Base-by-base conservation (phyloP, 2,329 filamentous ascomycete species). In the Ciborinia camelliae region DNA sequence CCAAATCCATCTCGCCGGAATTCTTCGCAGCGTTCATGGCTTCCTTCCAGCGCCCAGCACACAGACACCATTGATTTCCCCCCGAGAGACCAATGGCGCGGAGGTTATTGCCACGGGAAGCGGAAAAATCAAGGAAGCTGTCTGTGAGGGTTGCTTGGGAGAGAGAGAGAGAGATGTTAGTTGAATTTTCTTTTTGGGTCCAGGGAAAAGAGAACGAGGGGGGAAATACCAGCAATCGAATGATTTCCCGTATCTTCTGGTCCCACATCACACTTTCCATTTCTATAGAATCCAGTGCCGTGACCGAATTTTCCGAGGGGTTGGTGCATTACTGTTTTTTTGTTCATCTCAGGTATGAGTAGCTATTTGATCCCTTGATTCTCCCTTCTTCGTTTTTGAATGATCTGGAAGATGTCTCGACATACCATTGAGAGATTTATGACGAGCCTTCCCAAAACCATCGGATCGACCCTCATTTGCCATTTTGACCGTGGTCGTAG, bases 31-130 rank as follows among this genome's bases (percentile, higher is more conserved):
- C 61, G 5, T 70, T 68, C 12, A 73, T 51, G 1, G 84, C 86
- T 73, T 88, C 84, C 69, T 82, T 81, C 84, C 84, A 88, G 52
- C 85, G 75, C 14, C 75, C 77, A 3, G 84, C 84, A 71, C 86
- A 88, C 6, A 88, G 75, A 74, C 86, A 88, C 84, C 86, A 88
- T 73, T 83, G 84, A 71, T 84, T 86, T 9, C 85, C 85, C 15
- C 77, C 81, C 26, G 78, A 82, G 63, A 88, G 78, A 3, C 85
- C 85, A 26, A 80, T 79, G 6, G 74, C 70, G 30, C 84, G 79
- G 41, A 88, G 77, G 70, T 88, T 82, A 71, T 88, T 88, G 47
- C 85, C 86, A 45, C 80, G 79, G 5, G 79, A 77, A 23, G 85
- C 84, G 39, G 80, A 81, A 77, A 84, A 88, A 71, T 87, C 83